Evolutionary conservation across 352 stramenopile genomes (phyloP).

Genomic region (Aphanomyces stellatus): DNA sequence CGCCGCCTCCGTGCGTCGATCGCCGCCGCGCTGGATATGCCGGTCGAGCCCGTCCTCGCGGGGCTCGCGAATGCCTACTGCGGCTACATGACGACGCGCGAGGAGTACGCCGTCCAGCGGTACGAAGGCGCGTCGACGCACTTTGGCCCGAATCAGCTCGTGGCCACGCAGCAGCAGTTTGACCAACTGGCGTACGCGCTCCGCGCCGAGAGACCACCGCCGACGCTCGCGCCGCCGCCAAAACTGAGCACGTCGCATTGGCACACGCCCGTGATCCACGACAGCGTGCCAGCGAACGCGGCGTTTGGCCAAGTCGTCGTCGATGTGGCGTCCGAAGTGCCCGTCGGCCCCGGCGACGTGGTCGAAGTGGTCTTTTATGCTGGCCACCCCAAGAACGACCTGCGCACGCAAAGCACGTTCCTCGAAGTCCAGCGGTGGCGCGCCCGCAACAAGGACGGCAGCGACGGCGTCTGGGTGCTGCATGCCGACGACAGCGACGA

Average conservation of each 20-base stretch:
- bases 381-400: constrained; percentile 75
- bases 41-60: constrained; percentile 46
- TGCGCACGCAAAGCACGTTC: constrained; percentile 68
- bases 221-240: constrained; percentile 30
- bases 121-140: constrained; percentile 87
- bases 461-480: constrained; percentile 50
- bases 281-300: constrained; percentile 34
- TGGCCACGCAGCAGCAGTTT: constrained; percentile 72
- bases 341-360: constrained; percentile 38
- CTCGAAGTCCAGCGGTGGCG: constrained; percentile 67
- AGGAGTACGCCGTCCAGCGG: constrained; percentile 79
- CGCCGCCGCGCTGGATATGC: neutral
- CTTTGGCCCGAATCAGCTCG: constrained; percentile 80
- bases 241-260: constrained; percentile 66
- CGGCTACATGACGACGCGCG: constrained; percentile 75
- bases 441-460: constrained; percentile 6
- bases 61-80: constrained; percentile 77
- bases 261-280: constrained; percentile 65
- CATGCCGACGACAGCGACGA: constrained; percentile 60
- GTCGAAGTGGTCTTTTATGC: constrained; percentile 59
- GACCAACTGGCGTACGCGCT: constrained; percentile 40
- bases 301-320: constrained; percentile 49
- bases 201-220: constrained; percentile 19
- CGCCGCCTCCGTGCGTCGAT: constrained; percentile 46
- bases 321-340: constrained; percentile 31